Evolutionary conservation across 805 yeast species (phyloP).

Genomic region (Ascoidea tarda): DNA sequence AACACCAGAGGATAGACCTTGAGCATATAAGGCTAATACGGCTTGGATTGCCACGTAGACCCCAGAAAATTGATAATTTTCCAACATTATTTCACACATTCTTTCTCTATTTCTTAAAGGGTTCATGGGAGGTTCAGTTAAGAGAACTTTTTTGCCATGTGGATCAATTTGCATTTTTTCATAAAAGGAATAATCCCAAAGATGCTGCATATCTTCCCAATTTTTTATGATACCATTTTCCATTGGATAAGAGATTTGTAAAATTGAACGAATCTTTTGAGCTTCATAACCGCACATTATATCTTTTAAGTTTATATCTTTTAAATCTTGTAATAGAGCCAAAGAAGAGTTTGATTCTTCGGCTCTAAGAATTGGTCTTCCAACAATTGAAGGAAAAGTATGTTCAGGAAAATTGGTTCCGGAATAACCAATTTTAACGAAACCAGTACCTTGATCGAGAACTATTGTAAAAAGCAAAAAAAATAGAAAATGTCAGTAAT

Average conservation of each 20-base stretch:
- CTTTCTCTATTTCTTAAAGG: constrained; percentile 81
- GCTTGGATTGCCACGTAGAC: constrained; percentile 96
- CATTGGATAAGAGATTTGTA: constrained; percentile 96
- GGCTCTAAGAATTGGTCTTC: constrained; percentile 92
- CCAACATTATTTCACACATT: constrained; percentile 91
- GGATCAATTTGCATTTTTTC: constrained; percentile 76
- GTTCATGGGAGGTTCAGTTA: constrained; percentile 98
- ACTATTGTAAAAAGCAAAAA: constrained; percentile 26
- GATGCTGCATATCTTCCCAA: constrained; percentile 98
- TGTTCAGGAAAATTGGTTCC: constrained; percentile 95
- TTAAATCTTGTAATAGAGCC: constrained; percentile 14
- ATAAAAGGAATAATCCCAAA: constrained; percentile 96
- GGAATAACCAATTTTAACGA: constrained; percentile 92
- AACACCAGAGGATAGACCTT: constrained; percentile 92
- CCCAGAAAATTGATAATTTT: constrained; percentile 79
- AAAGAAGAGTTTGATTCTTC: constrained; percentile 63
- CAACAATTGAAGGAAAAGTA: constrained; percentile 95
- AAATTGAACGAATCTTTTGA: constrained; percentile 71
- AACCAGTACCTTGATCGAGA: constrained; percentile 98
- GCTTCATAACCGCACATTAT: constrained; percentile 98
- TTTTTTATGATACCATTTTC: constrained; percentile 94
- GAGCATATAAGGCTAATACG: constrained; percentile 94
- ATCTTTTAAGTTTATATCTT: constrained; percentile 68
- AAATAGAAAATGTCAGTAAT: too few relatives aligned
- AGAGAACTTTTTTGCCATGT: constrained; percentile 63